Evolutionary conservation across 768 basidiomycete genomes (phyloP).

Genomic region (Kwoniella dejecticola): DNA sequence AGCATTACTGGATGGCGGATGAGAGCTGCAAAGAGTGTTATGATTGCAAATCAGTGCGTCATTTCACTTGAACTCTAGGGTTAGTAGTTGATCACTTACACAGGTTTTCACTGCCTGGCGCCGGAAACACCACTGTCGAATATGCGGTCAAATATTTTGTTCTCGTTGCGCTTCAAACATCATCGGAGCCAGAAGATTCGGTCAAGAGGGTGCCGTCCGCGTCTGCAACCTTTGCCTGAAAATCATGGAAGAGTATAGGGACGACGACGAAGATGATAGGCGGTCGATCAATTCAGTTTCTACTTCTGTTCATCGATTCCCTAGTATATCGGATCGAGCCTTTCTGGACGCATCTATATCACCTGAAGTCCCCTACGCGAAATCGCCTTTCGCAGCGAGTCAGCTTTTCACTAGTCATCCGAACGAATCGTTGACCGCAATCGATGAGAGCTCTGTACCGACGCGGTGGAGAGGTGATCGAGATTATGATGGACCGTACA

Average conservation of each 20-base stretch:
- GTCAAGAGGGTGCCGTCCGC: constrained; percentile 90
- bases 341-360: constrained; percentile 66
- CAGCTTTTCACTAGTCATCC: constrained; percentile 68
- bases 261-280: constrained; percentile 88
- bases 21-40: constrained; percentile 94
- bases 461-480: constrained; percentile 20
- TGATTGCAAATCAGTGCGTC: constrained; percentile 73
- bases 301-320: constrained; percentile 64
- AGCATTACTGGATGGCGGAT: constrained; percentile 99
- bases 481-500: constrained; percentile 28
- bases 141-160: constrained; percentile 99
- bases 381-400: constrained; percentile 85
- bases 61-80: background rate
- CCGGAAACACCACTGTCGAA: constrained; percentile 94
- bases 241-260: constrained; percentile 82
- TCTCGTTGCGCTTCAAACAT: constrained; percentile 95
- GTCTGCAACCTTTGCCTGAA: constrained; percentile 95
- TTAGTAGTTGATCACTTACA: background rate
- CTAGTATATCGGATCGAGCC: constrained; percentile 53
- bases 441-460: constrained; percentile 36
- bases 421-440: constrained; percentile 42
- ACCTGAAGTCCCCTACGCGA: constrained; percentile 63
- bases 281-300: constrained; percentile 75
- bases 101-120: constrained; percentile 81
- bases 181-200: constrained; percentile 89